A percentile compares a stretch with the other conserved stretches of the same genome.
These are phyloP conservation scores for Diaporthe aspalathi DNA, from an alignment of 2,329 filamentous ascomycete species.

Conservation along the genomic window DNA sequence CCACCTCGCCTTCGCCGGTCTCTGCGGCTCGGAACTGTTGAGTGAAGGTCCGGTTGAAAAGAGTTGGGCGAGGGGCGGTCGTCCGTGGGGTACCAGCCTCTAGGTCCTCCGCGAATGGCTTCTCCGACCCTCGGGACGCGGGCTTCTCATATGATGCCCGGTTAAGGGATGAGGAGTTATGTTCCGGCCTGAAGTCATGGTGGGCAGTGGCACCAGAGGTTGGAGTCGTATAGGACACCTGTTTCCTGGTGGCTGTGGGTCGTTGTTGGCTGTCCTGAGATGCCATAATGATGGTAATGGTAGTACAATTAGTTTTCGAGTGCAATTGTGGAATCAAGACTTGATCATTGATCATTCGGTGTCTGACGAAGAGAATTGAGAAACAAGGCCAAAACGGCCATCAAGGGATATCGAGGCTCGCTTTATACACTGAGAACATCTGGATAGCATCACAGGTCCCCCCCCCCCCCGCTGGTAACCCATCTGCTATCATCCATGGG, in stretches of 20 bases:
- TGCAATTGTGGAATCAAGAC: background rate
- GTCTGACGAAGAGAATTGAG: background rate
- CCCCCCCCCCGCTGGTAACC: background rate
- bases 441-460: background rate
- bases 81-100: background rate
- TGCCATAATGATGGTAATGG: background rate
- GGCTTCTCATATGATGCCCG: background rate
- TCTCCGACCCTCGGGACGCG: background rate
- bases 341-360: too few species aligned
- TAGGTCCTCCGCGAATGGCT: slow-evolving; percentile 14
- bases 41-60: slow-evolving; percentile 18
- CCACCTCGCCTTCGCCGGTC: background rate
- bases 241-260: slow-evolving; percentile 5
- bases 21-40: slow-evolving; percentile 18
- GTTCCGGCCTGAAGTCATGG: background rate
- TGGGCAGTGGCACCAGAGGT: background rate
- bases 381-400: background rate
- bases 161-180: background rate
- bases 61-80: background rate
- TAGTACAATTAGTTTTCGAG: background rate
- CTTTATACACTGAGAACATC: slow-evolving; percentile 11
- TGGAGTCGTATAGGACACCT: slow-evolving; percentile 6
- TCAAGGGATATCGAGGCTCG: background rate
- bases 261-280: slow-evolving; percentile 11
- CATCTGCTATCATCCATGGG: background rate